Evolutionary conservation across 805 yeast species (phyloP).

Genomic region (Metschnikowia baotianmanensis): DNA sequence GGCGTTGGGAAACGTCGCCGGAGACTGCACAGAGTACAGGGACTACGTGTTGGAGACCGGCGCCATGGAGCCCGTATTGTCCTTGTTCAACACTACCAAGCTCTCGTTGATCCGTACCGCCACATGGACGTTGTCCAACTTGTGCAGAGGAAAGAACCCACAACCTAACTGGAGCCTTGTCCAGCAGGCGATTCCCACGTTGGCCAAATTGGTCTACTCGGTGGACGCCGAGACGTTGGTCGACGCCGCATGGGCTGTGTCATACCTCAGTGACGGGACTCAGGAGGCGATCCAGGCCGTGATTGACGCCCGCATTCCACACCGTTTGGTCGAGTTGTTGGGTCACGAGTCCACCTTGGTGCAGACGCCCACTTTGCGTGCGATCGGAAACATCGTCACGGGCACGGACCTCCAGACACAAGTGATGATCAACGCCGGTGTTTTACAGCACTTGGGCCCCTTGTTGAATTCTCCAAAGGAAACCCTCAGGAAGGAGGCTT

Average conservation of each 20-base stretch:
- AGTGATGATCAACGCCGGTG: constrained; percentile 89
- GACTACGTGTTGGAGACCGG: constrained; percentile 82
- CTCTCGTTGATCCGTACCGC: constrained; percentile 94
- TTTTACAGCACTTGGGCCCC: constrained; percentile 78
- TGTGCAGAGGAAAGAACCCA: constrained; percentile 95
- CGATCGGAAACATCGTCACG: constrained; percentile 96
- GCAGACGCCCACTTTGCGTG: constrained; percentile 96
- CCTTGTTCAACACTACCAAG: constrained; percentile 74
- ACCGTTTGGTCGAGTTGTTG: constrained; percentile 86
- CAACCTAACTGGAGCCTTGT: constrained; percentile 94
- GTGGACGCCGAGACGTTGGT: constrained; percentile 90
- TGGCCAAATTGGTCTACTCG: constrained; percentile 87
- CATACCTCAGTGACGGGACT: constrained; percentile 91
- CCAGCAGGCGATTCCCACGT: constrained; percentile 82
- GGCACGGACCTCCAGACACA: constrained; percentile 97
- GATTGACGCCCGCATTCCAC: constrained; percentile 92
- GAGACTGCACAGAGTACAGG: constrained; percentile 88
- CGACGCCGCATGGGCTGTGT: constrained; percentile 99
- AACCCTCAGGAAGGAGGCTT: constrained; percentile 92
- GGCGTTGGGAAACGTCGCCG: constrained; percentile 99
- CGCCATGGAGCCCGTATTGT: constrained; percentile 86
- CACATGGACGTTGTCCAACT: constrained; percentile 95
- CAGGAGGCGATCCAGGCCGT: constrained; percentile 94
- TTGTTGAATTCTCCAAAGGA: constrained; percentile 84
- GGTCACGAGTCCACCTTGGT: constrained; percentile 80